Conservation (phyloP, 306 rosid species). For the Pachyrhizus erosus region DNA sequence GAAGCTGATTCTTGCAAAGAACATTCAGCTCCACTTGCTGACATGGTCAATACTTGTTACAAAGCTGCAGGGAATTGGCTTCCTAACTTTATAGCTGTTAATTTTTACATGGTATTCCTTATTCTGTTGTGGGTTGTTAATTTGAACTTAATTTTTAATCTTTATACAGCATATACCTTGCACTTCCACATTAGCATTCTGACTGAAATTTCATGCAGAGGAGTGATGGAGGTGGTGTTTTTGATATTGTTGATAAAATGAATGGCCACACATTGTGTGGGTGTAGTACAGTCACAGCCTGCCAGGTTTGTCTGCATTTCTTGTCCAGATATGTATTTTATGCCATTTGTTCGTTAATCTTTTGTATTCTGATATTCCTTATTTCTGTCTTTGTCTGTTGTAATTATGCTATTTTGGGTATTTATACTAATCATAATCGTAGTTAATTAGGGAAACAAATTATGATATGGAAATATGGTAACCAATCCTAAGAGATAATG, state of each 20-base stretch:
- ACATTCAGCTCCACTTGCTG: slow-evolving; percentile 88
- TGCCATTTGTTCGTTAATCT: slow-evolving; percentile 34
- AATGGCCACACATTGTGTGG: slow-evolving; percentile 90
- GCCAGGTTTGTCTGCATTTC: slow-evolving; percentile 79
- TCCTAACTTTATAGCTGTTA: slow-evolving; percentile 92
- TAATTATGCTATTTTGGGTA: not conserved
- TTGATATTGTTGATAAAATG: slow-evolving; percentile 86
- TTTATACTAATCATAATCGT: not conserved
- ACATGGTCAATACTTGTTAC: slow-evolving; percentile 85
- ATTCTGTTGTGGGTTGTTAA: not conserved
- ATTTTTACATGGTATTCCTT: slow-evolving; percentile 89
- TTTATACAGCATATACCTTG: slow-evolving; percentile 18
- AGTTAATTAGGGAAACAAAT: not conserved
- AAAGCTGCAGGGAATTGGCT: slow-evolving; percentile 84
- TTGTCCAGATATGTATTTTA: slow-evolving; percentile 17
- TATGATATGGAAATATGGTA: not conserved
- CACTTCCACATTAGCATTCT: slow-evolving; percentile 42
- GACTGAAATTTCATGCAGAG: slow-evolving; percentile 70
- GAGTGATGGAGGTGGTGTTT: slow-evolving; percentile 96
- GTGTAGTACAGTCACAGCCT: slow-evolving; percentile 77
- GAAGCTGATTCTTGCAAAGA: slow-evolving; percentile 94
- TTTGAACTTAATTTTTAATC: slow-evolving; percentile 27
- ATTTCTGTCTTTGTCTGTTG: not conserved
- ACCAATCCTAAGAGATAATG: not conserved
- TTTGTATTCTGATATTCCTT: slow-evolving; percentile 30